Evolutionary conservation across 306 rosid species (phyloP), one percentile per base, ranked within the genome.

Genomic region (Quercus gilva): DNA sequence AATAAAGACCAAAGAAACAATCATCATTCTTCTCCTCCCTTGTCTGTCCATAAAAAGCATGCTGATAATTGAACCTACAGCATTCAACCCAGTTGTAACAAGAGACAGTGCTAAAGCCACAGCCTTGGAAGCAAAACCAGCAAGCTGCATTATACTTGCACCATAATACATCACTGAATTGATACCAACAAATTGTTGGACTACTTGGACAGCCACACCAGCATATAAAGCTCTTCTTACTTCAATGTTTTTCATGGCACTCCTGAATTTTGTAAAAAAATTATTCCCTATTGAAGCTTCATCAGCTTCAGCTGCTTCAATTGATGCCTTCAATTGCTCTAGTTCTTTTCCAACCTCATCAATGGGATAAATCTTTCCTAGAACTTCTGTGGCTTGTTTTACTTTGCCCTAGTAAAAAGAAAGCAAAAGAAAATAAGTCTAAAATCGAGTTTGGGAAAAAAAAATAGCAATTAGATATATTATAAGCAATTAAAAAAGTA

Each of bases 161-260:
- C 94, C 89, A 92, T 94, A 94, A 69, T 92, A 94, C 98, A 92
- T 88, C 79, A 94, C 98, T 0, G 97, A 91, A 56, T 92, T 94
- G 28, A 94, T 94, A 12, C 97, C 98, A 4, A 90, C 95, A 72
- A 91, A 86, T 70, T 94, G 97, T 81, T 94, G 97, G 25, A 85
- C 85, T 51, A 94, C 93, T 92, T 94, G 98, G 59, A 87, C 92
- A 0, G 87, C 67, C 10, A 94, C 56, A 2, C 98, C 97, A 7
- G 98, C 98, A 1, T 74, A 85, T 33, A 94, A 91, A 10, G 86
- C 97, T 77, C 98, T 90, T 78, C 98, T 85, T 31, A 92, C 82
- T 5, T 91, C 88, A 1, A 37, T 63, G 55, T 85, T 90, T 12
- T 71, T 67, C 75, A 80, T 74, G 2, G 92, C 94, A 18, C 85